Conservation (phyloP, 73 alveolate genomes). For the Paramecium primaurelia region DNA sequence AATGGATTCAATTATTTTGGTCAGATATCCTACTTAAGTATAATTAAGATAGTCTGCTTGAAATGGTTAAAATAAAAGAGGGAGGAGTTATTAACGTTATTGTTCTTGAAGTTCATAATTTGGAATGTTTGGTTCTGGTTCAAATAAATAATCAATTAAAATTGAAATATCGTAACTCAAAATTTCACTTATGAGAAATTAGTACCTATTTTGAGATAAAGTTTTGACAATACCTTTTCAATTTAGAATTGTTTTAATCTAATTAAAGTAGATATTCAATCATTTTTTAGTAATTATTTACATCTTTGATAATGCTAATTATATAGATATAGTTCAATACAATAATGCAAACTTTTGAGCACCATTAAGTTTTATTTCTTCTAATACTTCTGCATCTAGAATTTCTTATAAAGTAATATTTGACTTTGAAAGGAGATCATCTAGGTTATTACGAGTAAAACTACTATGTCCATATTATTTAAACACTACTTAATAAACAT, state of each 20-base stretch:
- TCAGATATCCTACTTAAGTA: background rate
- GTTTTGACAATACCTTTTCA: background rate
- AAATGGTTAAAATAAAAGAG: background rate
- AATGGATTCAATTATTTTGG: background rate
- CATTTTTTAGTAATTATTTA: background rate
- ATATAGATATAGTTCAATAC: background rate
- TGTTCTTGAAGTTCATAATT: background rate
- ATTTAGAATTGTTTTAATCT: background rate
- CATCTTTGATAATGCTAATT: background rate
- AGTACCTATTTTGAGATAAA: background rate
- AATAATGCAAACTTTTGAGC: background rate
- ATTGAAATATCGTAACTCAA: background rate
- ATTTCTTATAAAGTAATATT: background rate
- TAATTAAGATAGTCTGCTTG: background rate
- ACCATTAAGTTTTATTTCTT: background rate
- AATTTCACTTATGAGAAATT: background rate
- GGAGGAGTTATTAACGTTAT: background rate
- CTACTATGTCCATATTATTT: background rate
- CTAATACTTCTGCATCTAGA: background rate
- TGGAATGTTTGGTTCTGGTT: background rate
- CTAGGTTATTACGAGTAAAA: background rate
- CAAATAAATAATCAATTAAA: background rate
- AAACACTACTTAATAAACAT: slow-evolving; percentile 12
- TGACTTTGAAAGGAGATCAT: background rate
- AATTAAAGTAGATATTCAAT: background rate